Percentiles rank a stretch among this genome's conserved stretches.
Conservation (phyloP, 805 yeast genomes). For the Kazachstania bromeliacearum region DNA sequence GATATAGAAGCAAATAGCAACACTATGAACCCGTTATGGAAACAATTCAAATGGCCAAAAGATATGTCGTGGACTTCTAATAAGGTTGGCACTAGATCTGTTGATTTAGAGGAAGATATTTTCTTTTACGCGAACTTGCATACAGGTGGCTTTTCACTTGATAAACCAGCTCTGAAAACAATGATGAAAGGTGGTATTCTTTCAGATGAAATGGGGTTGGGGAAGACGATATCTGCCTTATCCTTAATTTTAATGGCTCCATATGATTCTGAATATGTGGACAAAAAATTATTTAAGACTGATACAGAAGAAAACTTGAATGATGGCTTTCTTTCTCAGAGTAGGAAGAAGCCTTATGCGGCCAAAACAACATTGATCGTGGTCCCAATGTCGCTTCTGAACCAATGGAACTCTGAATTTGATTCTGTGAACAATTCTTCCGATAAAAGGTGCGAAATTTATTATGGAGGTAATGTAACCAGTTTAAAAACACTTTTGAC, state of each 20-base stretch:
- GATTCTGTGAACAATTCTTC: slow-evolving; percentile 42
- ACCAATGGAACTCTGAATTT: slow-evolving; percentile 87
- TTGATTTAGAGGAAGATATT: slow-evolving; percentile 5
- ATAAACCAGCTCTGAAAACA: slow-evolving; percentile 55
- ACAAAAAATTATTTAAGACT: slow-evolving; percentile 6
- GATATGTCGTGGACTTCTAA: slow-evolving; percentile 33
- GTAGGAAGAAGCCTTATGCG: slow-evolving; percentile 40
- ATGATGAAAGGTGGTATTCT: slow-evolving; percentile 72
- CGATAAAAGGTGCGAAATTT: slow-evolving; percentile 43
- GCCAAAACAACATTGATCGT: slow-evolving; percentile 64
- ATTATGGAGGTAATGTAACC: slow-evolving; percentile 62
- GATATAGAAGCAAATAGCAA: slow-evolving; percentile 37
- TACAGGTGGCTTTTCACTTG: slow-evolving; percentile 66
- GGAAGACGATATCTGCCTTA: slow-evolving; percentile 80
- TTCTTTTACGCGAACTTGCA: slow-evolving; percentile 68
- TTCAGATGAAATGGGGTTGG: slow-evolving; percentile 96
- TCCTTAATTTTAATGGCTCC: slow-evolving; percentile 64
- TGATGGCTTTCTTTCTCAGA: background rate
- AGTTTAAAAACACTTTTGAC: slow-evolving; percentile 43
- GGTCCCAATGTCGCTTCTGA: slow-evolving; percentile 83
- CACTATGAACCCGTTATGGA: slow-evolving; percentile 79
- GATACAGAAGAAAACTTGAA: slow-evolving; percentile 3
- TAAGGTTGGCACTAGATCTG: slow-evolving; percentile 7
- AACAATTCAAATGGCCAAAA: slow-evolving; percentile 64
- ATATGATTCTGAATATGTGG: slow-evolving; percentile 31